phyloP scores from a whole-genome alignment of 495 filamentous ascomycete species.

The Neurospora pannonica region DNA sequence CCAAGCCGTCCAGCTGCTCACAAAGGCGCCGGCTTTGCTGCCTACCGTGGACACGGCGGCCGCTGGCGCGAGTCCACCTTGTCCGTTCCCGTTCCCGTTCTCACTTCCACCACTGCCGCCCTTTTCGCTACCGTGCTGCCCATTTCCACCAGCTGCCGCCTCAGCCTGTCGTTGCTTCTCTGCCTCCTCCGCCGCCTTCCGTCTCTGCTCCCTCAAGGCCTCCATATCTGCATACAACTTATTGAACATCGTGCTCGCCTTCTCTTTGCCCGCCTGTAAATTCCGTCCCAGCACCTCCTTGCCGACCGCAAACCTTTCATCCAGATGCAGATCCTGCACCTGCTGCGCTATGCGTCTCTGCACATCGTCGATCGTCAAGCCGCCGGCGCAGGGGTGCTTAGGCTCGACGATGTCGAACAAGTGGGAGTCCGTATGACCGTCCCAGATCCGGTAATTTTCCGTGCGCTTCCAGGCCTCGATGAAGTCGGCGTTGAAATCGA shows the following conservation, averaged over 20 bases:
- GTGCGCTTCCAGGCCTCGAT: constrained; percentile 74
- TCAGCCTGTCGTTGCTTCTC: constrained; percentile 26
- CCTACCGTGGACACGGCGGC: constrained; percentile 52
- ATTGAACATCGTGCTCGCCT: constrained; percentile 73
- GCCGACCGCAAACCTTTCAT: constrained; percentile 70
- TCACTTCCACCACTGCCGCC: constrained; percentile 2
- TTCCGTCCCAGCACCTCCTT: constrained; percentile 71
- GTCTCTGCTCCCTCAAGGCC: constrained; percentile 70
- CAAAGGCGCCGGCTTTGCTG: constrained; percentile 72
- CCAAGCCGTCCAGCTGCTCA: constrained; percentile 94
- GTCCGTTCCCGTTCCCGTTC: constrained; percentile 26
- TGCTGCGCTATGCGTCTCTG: constrained; percentile 83
- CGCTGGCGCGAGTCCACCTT: constrained; percentile 61
- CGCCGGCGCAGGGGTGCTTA: constrained; percentile 88
- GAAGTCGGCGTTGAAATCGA: constrained; percentile 72
- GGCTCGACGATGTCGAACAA: constrained; percentile 92
- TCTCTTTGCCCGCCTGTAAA: constrained; percentile 72
- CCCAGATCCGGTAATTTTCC: constrained; percentile 81
- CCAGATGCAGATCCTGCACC: constrained; percentile 78
- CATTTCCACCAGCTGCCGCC: constrained; percentile 1
- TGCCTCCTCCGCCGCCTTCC: constrained; percentile 55
- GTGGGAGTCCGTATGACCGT: constrained; percentile 62
- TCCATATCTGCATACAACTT: constrained; percentile 87
- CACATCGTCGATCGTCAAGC: constrained; percentile 87
- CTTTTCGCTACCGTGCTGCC: constrained; percentile 6